These are phyloP conservation scores for Zygnema cylindricum DNA, from an alignment of 139 green algal genomes.

Conservation along the genomic window DNA sequence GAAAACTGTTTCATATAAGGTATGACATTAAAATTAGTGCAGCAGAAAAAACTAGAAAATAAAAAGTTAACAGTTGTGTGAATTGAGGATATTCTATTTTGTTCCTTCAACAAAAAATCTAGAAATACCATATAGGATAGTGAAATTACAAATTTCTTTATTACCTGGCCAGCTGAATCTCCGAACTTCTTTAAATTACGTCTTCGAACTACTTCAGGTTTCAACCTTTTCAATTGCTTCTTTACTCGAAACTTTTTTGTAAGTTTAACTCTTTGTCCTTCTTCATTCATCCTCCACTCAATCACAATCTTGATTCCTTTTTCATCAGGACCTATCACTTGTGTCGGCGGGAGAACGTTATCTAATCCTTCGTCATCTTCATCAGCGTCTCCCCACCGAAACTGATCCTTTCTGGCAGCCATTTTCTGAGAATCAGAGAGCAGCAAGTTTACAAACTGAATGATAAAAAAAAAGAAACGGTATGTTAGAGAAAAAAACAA, in stretches of 20 bases:
- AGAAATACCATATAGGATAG: background rate
- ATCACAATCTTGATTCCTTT: slow-evolving; percentile 87
- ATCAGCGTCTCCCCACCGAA: slow-evolving; percentile 22
- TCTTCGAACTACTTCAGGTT: slow-evolving; percentile 69
- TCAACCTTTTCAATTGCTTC: slow-evolving; percentile 88
- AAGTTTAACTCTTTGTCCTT: slow-evolving; percentile 89
- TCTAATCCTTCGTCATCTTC: slow-evolving; percentile 19
- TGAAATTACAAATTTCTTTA: background rate
- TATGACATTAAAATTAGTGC: background rate
- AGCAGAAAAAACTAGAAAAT: background rate
- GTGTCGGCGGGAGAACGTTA: slow-evolving; percentile 18
- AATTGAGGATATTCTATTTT: background rate
- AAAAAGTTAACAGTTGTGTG: background rate
- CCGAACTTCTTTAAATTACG: slow-evolving; percentile 89
- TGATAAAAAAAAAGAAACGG: too few relatives aligned
- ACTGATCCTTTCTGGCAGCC: background rate
- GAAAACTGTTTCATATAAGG: background rate
- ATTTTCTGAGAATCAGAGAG: too few relatives aligned
- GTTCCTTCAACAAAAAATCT: background rate
- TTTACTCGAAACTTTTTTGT: slow-evolving; percentile 77
- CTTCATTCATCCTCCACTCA: slow-evolving; percentile 80
- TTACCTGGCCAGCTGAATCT: slow-evolving; percentile 68
- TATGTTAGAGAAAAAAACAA: too few relatives aligned
- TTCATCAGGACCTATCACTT: slow-evolving; percentile 5
- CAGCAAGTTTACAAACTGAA: too few relatives aligned